phyloP scores from a whole-genome alignment of 1,139 yeast genomes.

The Meyerozyma elateridarum region DNA sequence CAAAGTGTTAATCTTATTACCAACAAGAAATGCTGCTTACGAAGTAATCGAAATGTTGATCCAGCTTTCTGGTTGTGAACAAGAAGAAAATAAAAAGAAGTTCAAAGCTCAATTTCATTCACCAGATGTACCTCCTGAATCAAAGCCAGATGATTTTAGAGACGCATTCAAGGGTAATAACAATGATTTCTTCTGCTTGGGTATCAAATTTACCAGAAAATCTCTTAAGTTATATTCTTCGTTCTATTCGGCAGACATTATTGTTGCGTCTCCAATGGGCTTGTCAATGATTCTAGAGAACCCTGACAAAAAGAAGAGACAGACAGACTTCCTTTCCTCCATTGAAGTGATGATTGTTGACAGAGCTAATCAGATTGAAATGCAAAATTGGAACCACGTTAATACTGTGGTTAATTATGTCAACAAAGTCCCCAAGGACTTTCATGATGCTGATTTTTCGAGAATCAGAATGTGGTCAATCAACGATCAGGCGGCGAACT shows the following conservation, averaged over 20 bases:
- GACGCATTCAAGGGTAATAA: slow-evolving; percentile 83
- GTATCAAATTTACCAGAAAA: slow-evolving; percentile 85
- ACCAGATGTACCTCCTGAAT: slow-evolving; percentile 47
- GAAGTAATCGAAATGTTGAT: slow-evolving; percentile 64
- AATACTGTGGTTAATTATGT: slow-evolving; percentile 64
- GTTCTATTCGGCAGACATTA: slow-evolving; percentile 79
- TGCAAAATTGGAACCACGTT: slow-evolving; percentile 93
- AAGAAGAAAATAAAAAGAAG: slow-evolving; percentile 75
- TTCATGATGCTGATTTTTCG: slow-evolving; percentile 85
- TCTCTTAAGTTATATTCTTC: slow-evolving; percentile 79
- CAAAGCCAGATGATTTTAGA: slow-evolving; percentile 80
- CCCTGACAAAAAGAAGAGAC: slow-evolving; percentile 55
- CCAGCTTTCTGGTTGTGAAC: slow-evolving; percentile 61
- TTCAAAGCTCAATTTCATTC: slow-evolving; percentile 67
- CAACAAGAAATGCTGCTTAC: slow-evolving; percentile 78
- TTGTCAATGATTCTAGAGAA: slow-evolving; percentile 72
- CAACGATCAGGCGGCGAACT: slow-evolving; percentile 69
- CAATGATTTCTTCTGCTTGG: slow-evolving; percentile 86
- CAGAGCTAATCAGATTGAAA: slow-evolving; percentile 79
- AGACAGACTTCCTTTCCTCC: slow-evolving; percentile 76
- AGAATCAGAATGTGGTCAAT: slow-evolving; percentile 90
- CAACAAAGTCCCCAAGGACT: slow-evolving; percentile 70
- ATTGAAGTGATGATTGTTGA: slow-evolving; percentile 79
- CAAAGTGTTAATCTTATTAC: slow-evolving; percentile 74
- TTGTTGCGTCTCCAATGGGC: slow-evolving; percentile 91